Base-by-base conservation (phyloP, 148 eudicot genomes). In the Amaranthus palmeri region DNA sequence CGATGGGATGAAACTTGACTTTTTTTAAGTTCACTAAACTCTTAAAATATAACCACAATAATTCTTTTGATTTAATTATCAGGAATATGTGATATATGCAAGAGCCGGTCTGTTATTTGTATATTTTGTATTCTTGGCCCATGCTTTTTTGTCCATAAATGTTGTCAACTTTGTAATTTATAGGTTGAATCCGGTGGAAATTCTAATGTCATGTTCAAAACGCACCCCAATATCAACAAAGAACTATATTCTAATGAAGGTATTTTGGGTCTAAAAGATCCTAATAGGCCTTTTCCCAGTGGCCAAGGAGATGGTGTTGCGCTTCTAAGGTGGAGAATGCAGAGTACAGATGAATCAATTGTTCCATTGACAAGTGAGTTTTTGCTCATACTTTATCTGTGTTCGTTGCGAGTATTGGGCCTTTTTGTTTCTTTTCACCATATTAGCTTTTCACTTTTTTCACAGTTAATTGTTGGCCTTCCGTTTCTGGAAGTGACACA, bases 401-500 rank as follows among this genome's bases (percentile, higher is more conserved):
- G 8, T 12, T 45, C 53, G 11, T 61, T 12, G 8, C 8, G 42
- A 18, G 12, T 55, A 8, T 11, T 45, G 5, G 17, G 11, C 4
- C 10, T 13, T 8, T 42, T 40, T 15, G 25, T 18, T 25, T 61
- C 40, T 50, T 25, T 5, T 54, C 4, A 25, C 7, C 48, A 47
- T 5, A 11, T 76, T 14, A 43, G 41, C 7, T 41, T n/a, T n/a
- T 58, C 42, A 3, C 10, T 43, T 43, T 14, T 7, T 63, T 64
- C 55, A 65, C 81, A 90, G 98, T 90, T 66, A 93, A 84, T 76
- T 90, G 98, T 85, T 93, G 98, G 98, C 98, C 98, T 51, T 86
- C 88, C 54, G 88, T 87, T 60, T 93, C 98, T 77, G 96, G 96
- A 45, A 87, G 73, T 68, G 93, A 90, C 50, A 93, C 98, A 67